Evolutionary conservation across 148 eudicot genomes (phyloP).

Genomic region (Vaccinium myrtillus): DNA sequence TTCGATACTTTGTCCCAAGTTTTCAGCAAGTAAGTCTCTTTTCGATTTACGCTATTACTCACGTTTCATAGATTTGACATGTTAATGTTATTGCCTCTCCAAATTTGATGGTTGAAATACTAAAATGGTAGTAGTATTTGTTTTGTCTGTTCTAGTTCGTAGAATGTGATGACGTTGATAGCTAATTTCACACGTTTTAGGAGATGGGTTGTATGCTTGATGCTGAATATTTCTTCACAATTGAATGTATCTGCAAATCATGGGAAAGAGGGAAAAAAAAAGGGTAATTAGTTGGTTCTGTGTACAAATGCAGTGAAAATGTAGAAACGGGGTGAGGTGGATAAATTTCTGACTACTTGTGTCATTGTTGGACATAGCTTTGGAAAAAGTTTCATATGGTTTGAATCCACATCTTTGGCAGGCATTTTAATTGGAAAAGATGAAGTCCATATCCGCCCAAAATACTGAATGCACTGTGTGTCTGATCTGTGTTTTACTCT

Average conservation of each 20-base stretch:
- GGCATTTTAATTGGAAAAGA: not conserved
- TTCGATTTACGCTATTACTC: not conserved
- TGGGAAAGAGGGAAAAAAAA: too few species aligned
- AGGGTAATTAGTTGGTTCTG: not conserved
- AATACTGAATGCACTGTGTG: not conserved
- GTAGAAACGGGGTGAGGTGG: not conserved
- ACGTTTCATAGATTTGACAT: not conserved
- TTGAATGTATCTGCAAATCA: not conserved
- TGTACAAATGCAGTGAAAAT: not conserved
- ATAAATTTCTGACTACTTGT: not conserved
- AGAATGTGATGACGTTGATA: not conserved
- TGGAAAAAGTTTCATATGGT: not conserved
- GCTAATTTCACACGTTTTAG: not conserved
- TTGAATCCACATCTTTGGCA: not conserved
- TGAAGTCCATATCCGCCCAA: not conserved
- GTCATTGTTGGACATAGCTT: not conserved
- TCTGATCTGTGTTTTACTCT: not conserved
- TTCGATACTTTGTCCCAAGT: slow-evolving; percentile 29
- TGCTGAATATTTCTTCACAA: not conserved
- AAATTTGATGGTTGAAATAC: not conserved
- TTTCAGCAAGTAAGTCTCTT: slow-evolving; percentile 30
- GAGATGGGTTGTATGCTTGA: not conserved
- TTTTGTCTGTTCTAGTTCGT: not conserved
- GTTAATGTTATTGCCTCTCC: not conserved
- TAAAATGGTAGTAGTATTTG: not conserved